phyloP scores from a whole-genome alignment of 2,329 filamentous ascomycete genomes.

The Kalaharituber pfeilii region DNA sequence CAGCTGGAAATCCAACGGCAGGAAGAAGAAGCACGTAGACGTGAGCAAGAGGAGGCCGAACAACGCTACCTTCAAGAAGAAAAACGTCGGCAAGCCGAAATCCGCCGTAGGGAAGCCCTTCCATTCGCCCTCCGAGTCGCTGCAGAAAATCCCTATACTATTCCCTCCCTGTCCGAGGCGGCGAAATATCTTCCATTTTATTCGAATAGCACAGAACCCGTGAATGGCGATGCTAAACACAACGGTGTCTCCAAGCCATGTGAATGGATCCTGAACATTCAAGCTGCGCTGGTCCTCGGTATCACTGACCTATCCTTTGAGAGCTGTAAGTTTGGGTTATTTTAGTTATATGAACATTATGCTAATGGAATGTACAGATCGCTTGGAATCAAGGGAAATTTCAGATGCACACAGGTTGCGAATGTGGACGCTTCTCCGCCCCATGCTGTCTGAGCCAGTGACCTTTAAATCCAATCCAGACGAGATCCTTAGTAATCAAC shows the following conservation, averaged over 20 bases:
- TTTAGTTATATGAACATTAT: not conserved
- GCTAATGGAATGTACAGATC: not conserved
- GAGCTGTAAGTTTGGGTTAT: slow-evolving; percentile 6
- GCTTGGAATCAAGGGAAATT: slow-evolving; percentile 1
- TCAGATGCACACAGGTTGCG: slow-evolving; percentile 9
- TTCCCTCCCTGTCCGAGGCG: not conserved
- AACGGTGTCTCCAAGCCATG: slow-evolving; percentile 7
- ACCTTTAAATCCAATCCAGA: slow-evolving; percentile 3
- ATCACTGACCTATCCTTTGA: slow-evolving; percentile 13
- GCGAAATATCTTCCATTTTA: not conserved
- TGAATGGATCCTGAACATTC: slow-evolving; percentile 17
- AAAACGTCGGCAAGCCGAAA: slow-evolving; percentile 11
- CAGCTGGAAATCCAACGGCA: slow-evolving; percentile 9
- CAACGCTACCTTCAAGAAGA: slow-evolving; percentile 2
- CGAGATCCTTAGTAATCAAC: slow-evolving; percentile 1
- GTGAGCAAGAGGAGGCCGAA: not conserved
- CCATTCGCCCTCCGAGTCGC: slow-evolving; percentile 15
- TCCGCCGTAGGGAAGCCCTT: slow-evolving; percentile 12
- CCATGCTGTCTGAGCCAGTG: slow-evolving; percentile 14
- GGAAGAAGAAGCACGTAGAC: slow-evolving; percentile 9
- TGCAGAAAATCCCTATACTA: slow-evolving; percentile 4
- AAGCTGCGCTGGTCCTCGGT: slow-evolving; percentile 16
- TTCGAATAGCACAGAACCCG: not conserved
- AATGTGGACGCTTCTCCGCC: slow-evolving; percentile 16
- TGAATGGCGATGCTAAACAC: slow-evolving; percentile 2